These are phyloP conservation scores for Phalaenopsis equestris DNA, from an alignment of 106 monocot species.

Conservation along the genomic window DNA sequence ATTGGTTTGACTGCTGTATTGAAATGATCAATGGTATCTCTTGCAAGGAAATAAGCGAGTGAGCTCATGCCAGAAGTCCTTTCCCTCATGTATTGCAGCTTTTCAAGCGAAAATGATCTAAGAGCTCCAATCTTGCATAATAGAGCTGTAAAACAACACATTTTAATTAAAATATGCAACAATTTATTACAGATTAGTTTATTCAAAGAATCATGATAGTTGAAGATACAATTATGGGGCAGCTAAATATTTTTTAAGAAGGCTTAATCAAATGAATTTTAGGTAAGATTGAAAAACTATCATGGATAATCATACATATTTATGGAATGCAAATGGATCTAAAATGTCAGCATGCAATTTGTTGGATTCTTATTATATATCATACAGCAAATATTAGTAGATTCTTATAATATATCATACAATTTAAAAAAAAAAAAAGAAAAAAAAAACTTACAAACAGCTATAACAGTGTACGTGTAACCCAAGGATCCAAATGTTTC, in stretches of 20 bases:
- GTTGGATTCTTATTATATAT: too few relatives aligned
- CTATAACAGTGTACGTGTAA: conserved; percentile 89
- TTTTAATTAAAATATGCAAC: not conserved
- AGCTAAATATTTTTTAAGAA: too few relatives aligned
- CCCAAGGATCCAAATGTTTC: conserved; percentile 71
- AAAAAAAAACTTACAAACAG: conserved; percentile 79
- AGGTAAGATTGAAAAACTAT: too few relatives aligned
- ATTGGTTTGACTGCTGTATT: conserved; percentile 84
- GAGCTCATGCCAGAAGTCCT: conserved; percentile 95
- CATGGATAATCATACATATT: too few relatives aligned
- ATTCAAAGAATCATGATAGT: not conserved
- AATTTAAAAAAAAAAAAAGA: not conserved
- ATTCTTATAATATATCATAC: not conserved
- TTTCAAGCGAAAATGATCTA: conserved; percentile 77
- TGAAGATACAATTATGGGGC: not conserved
- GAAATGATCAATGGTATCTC: conserved; percentile 90
- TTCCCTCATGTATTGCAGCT: conserved; percentile 81
- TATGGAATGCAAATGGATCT: too few relatives aligned
- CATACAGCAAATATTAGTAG: too few relatives aligned
- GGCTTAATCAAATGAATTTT: too few relatives aligned
- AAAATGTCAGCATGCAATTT: too few relatives aligned
- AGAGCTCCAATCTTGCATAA: conserved; percentile 85
- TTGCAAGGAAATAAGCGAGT: conserved; percentile 78
- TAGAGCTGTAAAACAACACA: conserved; percentile 54
- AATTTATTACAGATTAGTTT: not conserved